Evolutionary conservation across 1,284 basidiomycete genomes (phyloP), one percentile per base, ranked within the genome.

Genomic region (Mycena citricolor): DNA sequence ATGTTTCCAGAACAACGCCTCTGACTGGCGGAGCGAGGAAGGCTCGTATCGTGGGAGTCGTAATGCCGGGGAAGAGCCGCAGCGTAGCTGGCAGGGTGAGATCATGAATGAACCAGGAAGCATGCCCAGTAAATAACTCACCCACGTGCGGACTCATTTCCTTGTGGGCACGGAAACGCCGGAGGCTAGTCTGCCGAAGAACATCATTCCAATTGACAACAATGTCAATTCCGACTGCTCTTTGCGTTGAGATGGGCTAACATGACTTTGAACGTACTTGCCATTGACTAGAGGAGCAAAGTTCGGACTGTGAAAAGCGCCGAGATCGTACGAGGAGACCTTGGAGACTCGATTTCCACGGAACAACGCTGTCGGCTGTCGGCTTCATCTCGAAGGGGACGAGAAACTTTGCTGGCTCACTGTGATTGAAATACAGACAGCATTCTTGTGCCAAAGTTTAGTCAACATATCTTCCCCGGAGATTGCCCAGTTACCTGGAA

Each of bases 301-400:
- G 60, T 94, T 93, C 5, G 90, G 90, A 57, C 87, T 90, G 43
- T 79, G 72, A 64, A 95, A 97, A 0, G 94, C 93, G 56, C 83
- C 83, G 16, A 95, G 71, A 54, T 92, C 90, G 56, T 86, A 87
- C 19, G 90, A 91, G 1, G 90, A 93, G 47, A 79, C 72, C 60
- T 97, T 97, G 13, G 86, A 85, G 3, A 87, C 86, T 43, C 92
- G 74, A 59, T 94, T 97, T 8, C 93, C 93, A 38, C 93, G 77
- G 61, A 81, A 92, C 2, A 95, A 74, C 0, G 80, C 51, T 52
- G 14, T 19, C 20, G 36, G 8, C n/a, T n/a, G 29, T 19, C 3
- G n/a, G 21, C 14, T 25, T 19, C 16, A 30, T 19, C 33, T n/a
- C 29, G 21, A 14, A 20, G 17, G 12, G 19, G 2, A 12, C 24